These are phyloP conservation scores for Heliamphora exappendiculata DNA, from an alignment of 148 eudicot genomes.

Conservation along the genomic window DNA sequence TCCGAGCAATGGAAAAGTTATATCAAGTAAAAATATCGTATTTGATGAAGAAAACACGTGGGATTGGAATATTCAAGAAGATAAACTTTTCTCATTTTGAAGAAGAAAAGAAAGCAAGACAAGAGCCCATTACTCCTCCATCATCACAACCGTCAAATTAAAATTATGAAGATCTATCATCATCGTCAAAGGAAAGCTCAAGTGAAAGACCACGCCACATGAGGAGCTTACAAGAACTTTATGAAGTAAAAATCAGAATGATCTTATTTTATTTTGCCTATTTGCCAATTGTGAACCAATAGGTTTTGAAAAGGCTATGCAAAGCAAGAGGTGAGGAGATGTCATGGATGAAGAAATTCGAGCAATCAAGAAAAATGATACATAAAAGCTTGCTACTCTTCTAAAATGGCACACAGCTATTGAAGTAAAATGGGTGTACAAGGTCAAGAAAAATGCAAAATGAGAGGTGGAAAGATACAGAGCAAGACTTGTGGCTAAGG, in stretches of 20 bases:
- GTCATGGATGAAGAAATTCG: no score
- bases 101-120: background rate
- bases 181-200: no score
- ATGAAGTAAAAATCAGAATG: background rate
- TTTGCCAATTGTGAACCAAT: background rate
- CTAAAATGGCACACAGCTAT: background rate
- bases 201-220: no score
- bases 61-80: background rate
- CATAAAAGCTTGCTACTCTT: background rate
- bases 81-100: background rate
- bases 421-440: background rate
- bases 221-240: no score
- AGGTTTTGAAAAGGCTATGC: background rate
- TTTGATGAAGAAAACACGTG: no score
- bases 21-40: no score
- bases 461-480: background rate
- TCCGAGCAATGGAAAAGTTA: no score
- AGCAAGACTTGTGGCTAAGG: no score
- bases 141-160: background rate
- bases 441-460: background rate
- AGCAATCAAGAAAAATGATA: background rate
- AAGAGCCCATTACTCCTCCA: background rate
- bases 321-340: background rate
- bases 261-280: background rate
- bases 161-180: background rate